Percentiles rank a stretch among this genome's conserved stretches.
Evolutionary conservation across 176 grass and related monocot genomes (phyloP).

Genomic region (Stipa capillata): DNA sequence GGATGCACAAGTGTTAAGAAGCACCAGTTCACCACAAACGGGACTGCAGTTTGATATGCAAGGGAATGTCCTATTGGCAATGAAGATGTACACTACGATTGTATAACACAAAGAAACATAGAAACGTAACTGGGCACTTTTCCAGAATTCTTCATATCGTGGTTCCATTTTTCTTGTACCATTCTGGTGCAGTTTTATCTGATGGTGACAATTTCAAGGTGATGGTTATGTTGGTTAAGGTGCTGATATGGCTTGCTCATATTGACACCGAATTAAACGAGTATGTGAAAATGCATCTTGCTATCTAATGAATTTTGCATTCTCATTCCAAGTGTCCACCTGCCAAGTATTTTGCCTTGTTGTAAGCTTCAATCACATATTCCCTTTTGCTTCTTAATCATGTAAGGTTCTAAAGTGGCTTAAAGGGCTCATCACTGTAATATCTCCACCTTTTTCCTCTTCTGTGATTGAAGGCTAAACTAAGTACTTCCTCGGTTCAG

Average conservation of each 20-base stretch:
- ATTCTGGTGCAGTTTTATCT: not conserved
- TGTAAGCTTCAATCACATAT: not conserved
- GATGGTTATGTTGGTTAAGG: not conserved
- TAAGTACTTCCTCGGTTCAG: not conserved
- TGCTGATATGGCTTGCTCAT: not conserved
- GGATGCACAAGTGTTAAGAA: not conserved
- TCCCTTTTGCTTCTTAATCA: not conserved
- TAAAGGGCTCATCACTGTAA: not conserved
- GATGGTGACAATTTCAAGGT: not conserved
- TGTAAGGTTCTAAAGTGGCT: not conserved
- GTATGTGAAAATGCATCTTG: not conserved
- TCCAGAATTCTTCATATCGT: not conserved
- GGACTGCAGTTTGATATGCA: not conserved
- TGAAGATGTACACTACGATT: not conserved
- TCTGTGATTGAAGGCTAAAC: not conserved
- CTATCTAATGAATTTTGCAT: not conserved
- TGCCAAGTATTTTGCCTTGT: not conserved
- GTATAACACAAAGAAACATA: not conserved
- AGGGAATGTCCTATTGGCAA: not conserved
- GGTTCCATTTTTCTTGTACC: not conserved
- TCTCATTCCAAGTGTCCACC: not conserved
- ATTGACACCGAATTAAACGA: not conserved
- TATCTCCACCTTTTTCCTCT: not conserved
- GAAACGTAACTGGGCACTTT: not conserved
- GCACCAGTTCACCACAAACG: not conserved